phyloP scores from a whole-genome alignment of 2,329 filamentous ascomycete genomes.

The Diaporthe sp. region DNA sequence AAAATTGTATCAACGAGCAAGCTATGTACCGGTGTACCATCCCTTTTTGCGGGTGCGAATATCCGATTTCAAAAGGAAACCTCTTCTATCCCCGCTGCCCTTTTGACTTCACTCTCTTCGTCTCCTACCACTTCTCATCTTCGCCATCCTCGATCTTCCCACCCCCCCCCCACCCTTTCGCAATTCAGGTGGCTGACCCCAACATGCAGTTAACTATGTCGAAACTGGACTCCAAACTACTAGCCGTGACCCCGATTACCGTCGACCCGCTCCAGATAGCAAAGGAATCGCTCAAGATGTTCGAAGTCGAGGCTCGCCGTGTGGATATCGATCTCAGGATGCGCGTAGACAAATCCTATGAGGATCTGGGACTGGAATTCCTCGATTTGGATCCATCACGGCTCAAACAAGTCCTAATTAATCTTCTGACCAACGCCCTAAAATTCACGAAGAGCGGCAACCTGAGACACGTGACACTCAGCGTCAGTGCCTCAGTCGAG shows the following conservation, averaged over 20 bases:
- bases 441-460: conserved; percentile 80
- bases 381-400: conserved; percentile 79
- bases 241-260: conserved; percentile 79
- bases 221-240: conserved; percentile 81
- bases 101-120: neutral
- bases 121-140: no score
- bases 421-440: conserved; percentile 83
- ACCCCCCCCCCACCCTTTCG: neutral
- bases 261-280: conserved; percentile 77
- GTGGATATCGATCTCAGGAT: conserved; percentile 77
- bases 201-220: conserved; percentile 69
- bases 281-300: conserved; percentile 79
- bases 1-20: no score
- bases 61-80: no score
- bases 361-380: conserved; percentile 70
- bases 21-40: no score
- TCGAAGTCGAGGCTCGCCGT: conserved; percentile 79
- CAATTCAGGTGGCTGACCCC: no score
- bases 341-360: conserved; percentile 72
- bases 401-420: conserved; percentile 83
- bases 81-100: no score
- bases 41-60: no score
- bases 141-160: neutral
- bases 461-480: conserved; percentile 66
- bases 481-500: conserved; percentile 57